Percentiles rank a stretch among this genome's conserved stretches.
phyloP scores from a whole-genome alignment of 179 eudicot species.

The Heliamphora pulchella region DNA sequence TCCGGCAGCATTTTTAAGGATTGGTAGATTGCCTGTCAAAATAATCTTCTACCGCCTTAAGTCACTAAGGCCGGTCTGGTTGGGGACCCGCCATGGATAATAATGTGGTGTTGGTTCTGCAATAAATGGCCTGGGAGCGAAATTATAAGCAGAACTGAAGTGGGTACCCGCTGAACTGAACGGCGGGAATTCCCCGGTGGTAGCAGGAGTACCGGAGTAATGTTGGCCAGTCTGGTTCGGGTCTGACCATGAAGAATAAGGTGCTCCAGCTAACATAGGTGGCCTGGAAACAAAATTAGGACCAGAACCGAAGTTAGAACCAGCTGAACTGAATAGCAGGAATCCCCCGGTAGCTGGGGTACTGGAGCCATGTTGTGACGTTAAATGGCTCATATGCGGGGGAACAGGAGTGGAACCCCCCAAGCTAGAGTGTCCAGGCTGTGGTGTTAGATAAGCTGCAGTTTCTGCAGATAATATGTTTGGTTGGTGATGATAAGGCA shows the following conservation, averaged over 20 bases:
- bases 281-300: neutral
- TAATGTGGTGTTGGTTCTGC: too few relatives aligned
- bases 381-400: neutral
- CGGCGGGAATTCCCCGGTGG: too few relatives aligned
- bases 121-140: too few relatives aligned
- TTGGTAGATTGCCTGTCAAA: too few relatives aligned
- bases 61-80: neutral
- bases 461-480: neutral
- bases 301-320: neutral
- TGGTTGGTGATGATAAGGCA: neutral
- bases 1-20: too few relatives aligned
- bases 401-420: slow-evolving; percentile 1
- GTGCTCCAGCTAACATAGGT: neutral
- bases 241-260: neutral
- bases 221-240: neutral
- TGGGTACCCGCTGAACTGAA: too few relatives aligned
- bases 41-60: neutral
- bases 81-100: neutral
- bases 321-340: neutral
- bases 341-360: neutral
- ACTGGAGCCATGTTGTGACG: neutral
- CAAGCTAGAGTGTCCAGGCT: neutral
- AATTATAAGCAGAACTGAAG: too few relatives aligned
- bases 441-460: neutral
- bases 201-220: neutral